These are phyloP conservation scores for Boletus subparvulus DNA, from an alignment of 768 basidiomycete genomes.

Conservation along the genomic window DNA sequence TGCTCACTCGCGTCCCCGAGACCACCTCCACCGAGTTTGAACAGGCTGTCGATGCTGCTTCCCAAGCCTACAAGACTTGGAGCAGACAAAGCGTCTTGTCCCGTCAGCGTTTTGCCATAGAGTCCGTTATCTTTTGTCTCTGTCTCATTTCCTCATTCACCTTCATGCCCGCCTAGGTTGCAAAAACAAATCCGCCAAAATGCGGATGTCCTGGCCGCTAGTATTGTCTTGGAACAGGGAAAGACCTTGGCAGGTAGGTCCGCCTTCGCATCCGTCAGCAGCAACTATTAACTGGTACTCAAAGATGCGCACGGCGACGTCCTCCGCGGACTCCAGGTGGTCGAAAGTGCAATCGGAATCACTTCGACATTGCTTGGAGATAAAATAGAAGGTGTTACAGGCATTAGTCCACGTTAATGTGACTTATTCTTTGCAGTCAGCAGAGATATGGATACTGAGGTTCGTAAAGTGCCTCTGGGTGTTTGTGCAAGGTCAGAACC, in stretches of 20 bases:
- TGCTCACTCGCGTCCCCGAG: slow-evolving; percentile 88
- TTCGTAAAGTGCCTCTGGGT: slow-evolving; percentile 80
- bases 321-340: slow-evolving; percentile 87
- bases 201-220: slow-evolving; percentile 79
- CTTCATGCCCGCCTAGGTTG: slow-evolving; percentile 49
- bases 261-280: background rate
- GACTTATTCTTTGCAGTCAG: slow-evolving; percentile 55
- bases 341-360: slow-evolving; percentile 76
- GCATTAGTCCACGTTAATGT: background rate
- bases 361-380: slow-evolving; percentile 87
- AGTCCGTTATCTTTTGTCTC: slow-evolving; percentile 53
- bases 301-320: slow-evolving; percentile 94
- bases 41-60: slow-evolving; percentile 79
- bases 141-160: slow-evolving; percentile 2
- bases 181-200: slow-evolving; percentile 86
- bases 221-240: slow-evolving; percentile 94
- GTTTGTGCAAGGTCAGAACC: slow-evolving; percentile 66
- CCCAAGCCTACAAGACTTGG: slow-evolving; percentile 87
- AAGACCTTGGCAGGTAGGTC: slow-evolving; percentile 80
- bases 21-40: slow-evolving; percentile 80
- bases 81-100: slow-evolving; percentile 79
- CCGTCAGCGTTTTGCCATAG: slow-evolving; percentile 84
- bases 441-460: slow-evolving; percentile 95
- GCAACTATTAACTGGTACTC: background rate
- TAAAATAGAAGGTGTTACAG: slow-evolving; percentile 76